Evolutionary conservation across 164 flowering plant genomes (phyloP).

Genomic region (Paratinospora sagittata): DNA sequence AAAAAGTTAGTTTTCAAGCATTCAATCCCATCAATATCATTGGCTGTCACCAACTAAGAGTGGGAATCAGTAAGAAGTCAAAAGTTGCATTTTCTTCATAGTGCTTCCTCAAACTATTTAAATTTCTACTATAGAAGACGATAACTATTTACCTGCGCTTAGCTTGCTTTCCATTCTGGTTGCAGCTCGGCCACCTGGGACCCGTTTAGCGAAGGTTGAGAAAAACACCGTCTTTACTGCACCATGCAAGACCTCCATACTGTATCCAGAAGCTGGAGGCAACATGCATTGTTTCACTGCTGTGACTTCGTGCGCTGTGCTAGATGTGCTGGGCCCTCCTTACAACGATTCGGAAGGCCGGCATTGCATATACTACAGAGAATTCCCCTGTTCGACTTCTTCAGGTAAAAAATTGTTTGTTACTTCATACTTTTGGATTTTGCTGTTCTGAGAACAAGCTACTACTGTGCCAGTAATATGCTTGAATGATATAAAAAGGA

Average conservation of each 20-base stretch:
- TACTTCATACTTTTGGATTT: background rate
- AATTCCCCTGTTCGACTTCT: conserved; percentile 22
- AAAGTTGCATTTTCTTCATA: background rate
- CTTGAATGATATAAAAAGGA: background rate
- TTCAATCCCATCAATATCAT: background rate
- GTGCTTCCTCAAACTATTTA: background rate
- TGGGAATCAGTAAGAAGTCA: background rate
- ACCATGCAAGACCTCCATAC: conserved; percentile 36
- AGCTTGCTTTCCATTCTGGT: background rate
- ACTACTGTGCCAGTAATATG: background rate
- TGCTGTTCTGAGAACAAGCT: background rate
- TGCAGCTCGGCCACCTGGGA: conserved; percentile 22
- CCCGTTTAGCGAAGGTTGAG: conserved; percentile 31
- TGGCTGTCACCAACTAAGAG: background rate
- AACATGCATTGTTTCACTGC: conserved; percentile 85
- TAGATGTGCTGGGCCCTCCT: conserved; percentile 83
- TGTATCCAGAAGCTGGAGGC: conserved; percentile 83
- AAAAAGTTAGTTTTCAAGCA: no score
- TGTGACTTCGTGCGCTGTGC: conserved; percentile 71
- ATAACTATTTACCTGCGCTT: background rate
- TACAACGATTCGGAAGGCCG: conserved; percentile 45
- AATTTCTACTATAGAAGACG: background rate
- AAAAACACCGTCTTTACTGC: conserved; percentile 40
- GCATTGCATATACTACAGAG: conserved; percentile 45
- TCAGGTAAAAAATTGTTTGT: conserved; percentile 17